Evolutionary conservation across 495 filamentous ascomycete species (phyloP).

Genomic region (Podospora pseudocomata): DNA sequence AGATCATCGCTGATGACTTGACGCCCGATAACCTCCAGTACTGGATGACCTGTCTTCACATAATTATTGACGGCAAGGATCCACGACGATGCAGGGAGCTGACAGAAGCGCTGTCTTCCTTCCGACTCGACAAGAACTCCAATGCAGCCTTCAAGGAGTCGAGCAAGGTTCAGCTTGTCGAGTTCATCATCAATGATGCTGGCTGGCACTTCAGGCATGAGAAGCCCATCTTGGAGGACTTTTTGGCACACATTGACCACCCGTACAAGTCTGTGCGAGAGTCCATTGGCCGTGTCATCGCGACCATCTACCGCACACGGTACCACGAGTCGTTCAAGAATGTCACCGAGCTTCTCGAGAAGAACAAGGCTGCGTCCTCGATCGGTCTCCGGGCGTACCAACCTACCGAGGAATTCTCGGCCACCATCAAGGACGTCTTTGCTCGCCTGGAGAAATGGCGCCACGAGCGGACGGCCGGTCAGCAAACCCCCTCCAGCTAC

Average conservation of each 20-base stretch:
- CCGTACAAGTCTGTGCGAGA: conserved; percentile 96
- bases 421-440: conserved; percentile 74
- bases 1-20: conserved; percentile 81
- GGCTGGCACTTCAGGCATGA: conserved; percentile 97
- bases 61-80: conserved; percentile 74
- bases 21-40: conserved; percentile 93
- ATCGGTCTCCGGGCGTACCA: conserved; percentile 82
- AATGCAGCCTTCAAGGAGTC: conserved; percentile 99
- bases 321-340: conserved; percentile 90
- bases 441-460: conserved; percentile 82
- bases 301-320: conserved; percentile 79
- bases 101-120: conserved; percentile 76
- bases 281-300: conserved; percentile 85
- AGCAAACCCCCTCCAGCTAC: conserved; percentile 90
- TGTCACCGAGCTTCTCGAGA: conserved; percentile 67
- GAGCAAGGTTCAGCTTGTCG: conserved; percentile 87
- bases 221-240: conserved; percentile 83
- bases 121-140: conserved; percentile 87
- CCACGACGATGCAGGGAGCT: conserved; percentile 83
- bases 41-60: conserved; percentile 90
- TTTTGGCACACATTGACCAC: conserved; percentile 87
- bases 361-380: conserved; percentile 73
- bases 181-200: conserved; percentile 79
- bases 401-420: conserved; percentile 68
- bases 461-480: conserved; percentile 75